Base-by-base conservation (phyloP, 169 alveolate genomes). In the Cystoisospora suis region DNA sequence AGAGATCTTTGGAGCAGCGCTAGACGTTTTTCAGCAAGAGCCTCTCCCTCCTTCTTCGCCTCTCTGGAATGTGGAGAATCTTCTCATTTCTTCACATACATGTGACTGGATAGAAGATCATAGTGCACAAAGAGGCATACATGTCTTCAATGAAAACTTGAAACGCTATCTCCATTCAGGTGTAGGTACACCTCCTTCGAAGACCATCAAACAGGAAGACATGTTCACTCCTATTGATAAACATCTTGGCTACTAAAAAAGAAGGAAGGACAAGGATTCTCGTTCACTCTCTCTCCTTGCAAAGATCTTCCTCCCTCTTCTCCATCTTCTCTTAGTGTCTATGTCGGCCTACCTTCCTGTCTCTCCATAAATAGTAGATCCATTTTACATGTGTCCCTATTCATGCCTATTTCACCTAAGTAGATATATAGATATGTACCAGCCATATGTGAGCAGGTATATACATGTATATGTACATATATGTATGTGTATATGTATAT, bases 21-120 rank as follows among this genome's bases (percentile, higher is more conserved):
- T 94, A 46, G 96, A 94, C 29, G 96, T 94, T n/a, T 94, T 94
- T 59, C 90, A 91, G 49, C 6, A 29, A 56, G 96, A 94, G 86
- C 96, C 96, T 1, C 83, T 94, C 40, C 86, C 93, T 17, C 59
- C 65, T 9, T 77, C 36, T 12, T 91, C 96, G 5, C 90, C 94
- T 40, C 69, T 94, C 40, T 94, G 96, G 96, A 61, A 32, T 6
- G 69, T 65, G 23, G 89, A 61, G 34, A 91, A 85, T n/a, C 42
- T 92, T n/a, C 56, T 93, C 88, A 87, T 93, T 32, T 90, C 93
- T 40, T 27, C 91, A 0, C 95, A 93, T 87, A 81, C 80, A 40
- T 92, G 94, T 0, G 95, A 93, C 93, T 83, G 83, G 75, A 17
- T 40, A 12, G 77, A 80, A 0, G 89, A 92, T 59, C 88, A 77